Conservation (phyloP, 192 early-diverging fungal species). For the Spizellomyces punctatus region DNA sequence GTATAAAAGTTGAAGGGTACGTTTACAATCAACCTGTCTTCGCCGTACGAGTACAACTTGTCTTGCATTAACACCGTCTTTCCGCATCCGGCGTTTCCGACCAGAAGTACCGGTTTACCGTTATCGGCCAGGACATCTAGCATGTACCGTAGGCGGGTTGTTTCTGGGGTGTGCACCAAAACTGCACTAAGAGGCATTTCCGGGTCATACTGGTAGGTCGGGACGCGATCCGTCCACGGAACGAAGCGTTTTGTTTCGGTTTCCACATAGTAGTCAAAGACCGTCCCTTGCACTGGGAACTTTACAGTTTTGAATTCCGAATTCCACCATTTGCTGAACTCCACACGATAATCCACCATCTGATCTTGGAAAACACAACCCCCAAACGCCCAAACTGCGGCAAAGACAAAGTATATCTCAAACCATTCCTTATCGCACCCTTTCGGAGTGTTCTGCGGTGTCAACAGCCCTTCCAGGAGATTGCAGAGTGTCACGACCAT, state of each 20-base stretch:
- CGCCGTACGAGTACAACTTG: conserved; percentile 63
- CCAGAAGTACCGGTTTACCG: conserved; percentile 59
- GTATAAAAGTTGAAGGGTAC: conserved; percentile 74
- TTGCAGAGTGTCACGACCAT: conserved; percentile 64
- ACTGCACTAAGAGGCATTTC: conserved; percentile 60
- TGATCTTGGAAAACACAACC: conserved; percentile 67
- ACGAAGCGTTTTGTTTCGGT: conserved; percentile 59
- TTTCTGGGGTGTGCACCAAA: conserved; percentile 66
- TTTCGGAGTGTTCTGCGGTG: conserved; percentile 63
- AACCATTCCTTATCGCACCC: conserved; percentile 74
- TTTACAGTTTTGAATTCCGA: conserved; percentile 64
- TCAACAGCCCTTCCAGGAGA: conserved; percentile 64
- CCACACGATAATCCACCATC: conserved; percentile 60
- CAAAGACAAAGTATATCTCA: conserved; percentile 71
- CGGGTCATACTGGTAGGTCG: conserved; percentile 56
- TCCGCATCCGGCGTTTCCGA: conserved; percentile 68
- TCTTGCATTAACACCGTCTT: conserved; percentile 70
- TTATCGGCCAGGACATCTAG: conserved; percentile 65
- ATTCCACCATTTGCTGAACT: conserved; percentile 71
- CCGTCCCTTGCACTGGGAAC: conserved; percentile 60
- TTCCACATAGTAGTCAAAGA: conserved; percentile 70
- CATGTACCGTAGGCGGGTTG: conserved; percentile 57
- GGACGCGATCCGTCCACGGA: conserved; percentile 65
- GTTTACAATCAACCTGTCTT: conserved; percentile 62
- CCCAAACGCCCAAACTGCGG: conserved; percentile 70